Base-by-base conservation (phyloP, 495 filamentous ascomycete genomes). In the Daldinia childiae region DNA sequence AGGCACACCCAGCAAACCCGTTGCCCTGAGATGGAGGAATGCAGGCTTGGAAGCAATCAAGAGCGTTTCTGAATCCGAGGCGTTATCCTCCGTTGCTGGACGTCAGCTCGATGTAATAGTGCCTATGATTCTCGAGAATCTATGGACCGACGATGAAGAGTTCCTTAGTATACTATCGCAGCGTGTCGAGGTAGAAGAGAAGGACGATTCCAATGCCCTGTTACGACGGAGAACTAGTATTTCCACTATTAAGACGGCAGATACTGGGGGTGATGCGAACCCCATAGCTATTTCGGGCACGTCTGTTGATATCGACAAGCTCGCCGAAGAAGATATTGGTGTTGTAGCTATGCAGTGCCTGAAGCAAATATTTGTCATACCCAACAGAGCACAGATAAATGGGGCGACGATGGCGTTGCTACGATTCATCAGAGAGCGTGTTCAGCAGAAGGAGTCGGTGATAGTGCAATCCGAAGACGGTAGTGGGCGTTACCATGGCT, bases 301-400 rank as follows among this genome's bases (percentile, higher is more conserved):
- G 6, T 89, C 91, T 11, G 92, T 89, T 30, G 93, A 97, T 77
- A 92, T 91, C 38, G 94, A 98, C 80, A 90, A 89, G 75, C 79
- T 93, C 62, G 93, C 92, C 0, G 94, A 97, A 78, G 89, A 96
- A 82, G 89, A 93, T 72, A 92, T 93, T n/a, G 89, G 92, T 32
- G 81, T 95, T 6, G 79, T 93, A 64, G 94, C 94, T 6, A 85
- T 97, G 67, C 90, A 92, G 65, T 92, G 91, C 69, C 81, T 98
- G 27, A 90, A 93, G 74, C 87, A 90, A 52, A 91, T 97, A 39
- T 94, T 96, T 66, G 81, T 87, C 24, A 89, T 86, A 12, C 90
- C 91, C 59, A 95, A 91, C 72, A 84, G 92, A 55, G 82, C 86
- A 8, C 94, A 97, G 73, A 89, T 95, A 43, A 89, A 91, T 36